These are phyloP conservation scores for Dictyostelium purpureum DNA, from an alignment of 78 protist species.

Conservation along the genomic window DNA sequence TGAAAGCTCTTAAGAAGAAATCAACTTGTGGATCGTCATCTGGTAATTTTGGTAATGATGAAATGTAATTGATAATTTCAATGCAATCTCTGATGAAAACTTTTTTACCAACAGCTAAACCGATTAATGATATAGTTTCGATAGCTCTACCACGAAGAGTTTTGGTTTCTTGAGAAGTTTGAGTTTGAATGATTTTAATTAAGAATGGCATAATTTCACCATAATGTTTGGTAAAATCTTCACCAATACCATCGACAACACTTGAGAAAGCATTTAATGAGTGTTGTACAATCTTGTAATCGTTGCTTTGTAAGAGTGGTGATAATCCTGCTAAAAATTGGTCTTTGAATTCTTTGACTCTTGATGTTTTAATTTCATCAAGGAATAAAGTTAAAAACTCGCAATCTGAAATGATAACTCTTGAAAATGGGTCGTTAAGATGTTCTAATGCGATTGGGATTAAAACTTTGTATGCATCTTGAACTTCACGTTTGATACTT, in stretches of 20 bases:
- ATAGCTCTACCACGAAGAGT: conserved; percentile 92
- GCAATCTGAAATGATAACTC: conserved; percentile 88
- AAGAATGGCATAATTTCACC: conserved; percentile 87
- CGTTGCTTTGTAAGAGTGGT: background rate
- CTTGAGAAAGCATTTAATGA: conserved; percentile 71
- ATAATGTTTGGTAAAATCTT: conserved; percentile 81
- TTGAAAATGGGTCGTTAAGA: conserved; percentile 66
- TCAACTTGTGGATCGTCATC: conserved; percentile 90
- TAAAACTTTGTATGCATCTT: conserved; percentile 11
- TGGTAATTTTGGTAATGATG: conserved; percentile 44
- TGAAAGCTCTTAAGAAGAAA: conserved; percentile 90
- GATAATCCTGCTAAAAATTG: background rate
- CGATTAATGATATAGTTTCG: conserved; percentile 93
- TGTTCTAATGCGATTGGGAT: conserved; percentile 48
- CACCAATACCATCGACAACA: conserved; percentile 52
- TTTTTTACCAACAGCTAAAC: conserved; percentile 93
- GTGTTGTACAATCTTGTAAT: conserved; percentile 30
- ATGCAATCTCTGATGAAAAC: conserved; percentile 78
- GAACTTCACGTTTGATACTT: conserved; percentile 80
- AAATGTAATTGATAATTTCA: conserved; percentile 83
- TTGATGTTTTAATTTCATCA: conserved; percentile 13
- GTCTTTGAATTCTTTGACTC: background rate
- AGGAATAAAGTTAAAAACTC: conserved; percentile 40
- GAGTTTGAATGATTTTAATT: conserved; percentile 41
- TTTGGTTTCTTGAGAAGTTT: conserved; percentile 29